Conservation (phyloP, 352 stramenopile genomes). For the Phytophthora macrochlamydospora region DNA sequence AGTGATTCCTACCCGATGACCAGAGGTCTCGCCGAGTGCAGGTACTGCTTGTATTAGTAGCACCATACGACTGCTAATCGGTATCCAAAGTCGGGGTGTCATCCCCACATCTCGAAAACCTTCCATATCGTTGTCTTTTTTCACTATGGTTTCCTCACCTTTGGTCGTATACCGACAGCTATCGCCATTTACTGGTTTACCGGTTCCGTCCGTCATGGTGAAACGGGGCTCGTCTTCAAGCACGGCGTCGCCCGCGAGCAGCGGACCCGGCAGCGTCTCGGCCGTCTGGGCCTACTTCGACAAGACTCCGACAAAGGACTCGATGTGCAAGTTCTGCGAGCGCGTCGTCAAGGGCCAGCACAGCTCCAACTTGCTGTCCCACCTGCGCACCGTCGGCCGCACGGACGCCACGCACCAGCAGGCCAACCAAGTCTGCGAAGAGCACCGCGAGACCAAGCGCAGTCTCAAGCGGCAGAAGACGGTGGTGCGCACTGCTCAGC, state of each 20-base stretch:
- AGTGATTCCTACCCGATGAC: background rate
- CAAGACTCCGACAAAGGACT: constrained; percentile 77
- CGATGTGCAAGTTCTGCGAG: constrained; percentile 85
- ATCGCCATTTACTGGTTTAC: constrained; percentile 3
- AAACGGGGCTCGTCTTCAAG: constrained; percentile 10
- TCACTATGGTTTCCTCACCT: no score
- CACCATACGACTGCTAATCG: background rate
- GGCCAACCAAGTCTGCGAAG: constrained; percentile 74
- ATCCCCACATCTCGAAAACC: no score
- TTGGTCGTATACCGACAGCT: no score
- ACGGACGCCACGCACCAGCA: constrained; percentile 76
- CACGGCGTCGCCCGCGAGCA: constrained; percentile 6
- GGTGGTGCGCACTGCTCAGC: constrained; percentile 32
- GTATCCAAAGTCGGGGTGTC: no score
- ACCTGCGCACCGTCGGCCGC: constrained; percentile 74
- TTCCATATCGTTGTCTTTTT: no score
- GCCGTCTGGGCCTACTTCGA: constrained; percentile 88
- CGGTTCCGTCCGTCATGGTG: constrained; percentile 34
- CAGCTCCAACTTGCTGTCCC: constrained; percentile 82
- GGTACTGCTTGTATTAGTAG: background rate
- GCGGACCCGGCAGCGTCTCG: constrained; percentile 63
- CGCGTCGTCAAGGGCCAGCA: constrained; percentile 88
- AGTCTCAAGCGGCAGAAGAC: constrained; percentile 80
- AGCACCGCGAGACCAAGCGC: constrained; percentile 82
- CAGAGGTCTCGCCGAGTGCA: no score